Percentiles rank a stretch among this genome's conserved stretches.
phyloP scores from a whole-genome alignment of 2,329 filamentous ascomycete species.

The Penicillium vulpinum region DNA sequence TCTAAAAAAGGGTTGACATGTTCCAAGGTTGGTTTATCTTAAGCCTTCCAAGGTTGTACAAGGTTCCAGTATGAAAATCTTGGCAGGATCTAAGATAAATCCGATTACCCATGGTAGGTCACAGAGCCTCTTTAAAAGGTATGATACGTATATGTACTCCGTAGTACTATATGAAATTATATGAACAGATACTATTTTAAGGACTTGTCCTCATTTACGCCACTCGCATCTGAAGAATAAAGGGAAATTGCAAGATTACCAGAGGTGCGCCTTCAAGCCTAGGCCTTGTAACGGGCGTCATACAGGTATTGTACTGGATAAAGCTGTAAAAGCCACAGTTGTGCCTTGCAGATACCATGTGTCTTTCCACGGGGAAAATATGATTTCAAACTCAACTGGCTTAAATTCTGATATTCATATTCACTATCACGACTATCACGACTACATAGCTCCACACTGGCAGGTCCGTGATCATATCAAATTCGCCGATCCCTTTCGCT shows the following conservation, averaged over 20 bases:
- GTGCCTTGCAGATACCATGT: constrained; percentile 2
- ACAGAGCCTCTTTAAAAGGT: neutral
- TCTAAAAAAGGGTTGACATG: neutral
- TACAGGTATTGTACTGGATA: neutral
- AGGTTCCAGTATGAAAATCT: too few species aligned
- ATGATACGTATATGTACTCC: too few species aligned
- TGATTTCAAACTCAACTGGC: neutral
- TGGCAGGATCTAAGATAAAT: neutral
- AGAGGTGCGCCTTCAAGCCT: neutral
- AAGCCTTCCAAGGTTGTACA: neutral
- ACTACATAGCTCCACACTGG: constrained; percentile 11
- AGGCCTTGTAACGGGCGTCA: neutral
- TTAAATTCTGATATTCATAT: constrained; percentile 1
- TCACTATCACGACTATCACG: neutral
- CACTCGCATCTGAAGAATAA: neutral
- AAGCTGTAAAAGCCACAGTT: neutral
- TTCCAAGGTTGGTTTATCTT: neutral
- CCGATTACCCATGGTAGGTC: neutral
- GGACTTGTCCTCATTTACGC: neutral
- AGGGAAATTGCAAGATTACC: neutral
- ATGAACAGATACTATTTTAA: neutral
- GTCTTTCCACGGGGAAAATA: neutral
- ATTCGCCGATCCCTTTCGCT: constrained; percentile 21
- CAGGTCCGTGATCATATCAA: constrained; percentile 8
- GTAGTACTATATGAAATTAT: neutral